Evolutionary conservation across 371 early-diverging fungal species (phyloP).

Genomic region (Actinomortierella ambigua): DNA sequence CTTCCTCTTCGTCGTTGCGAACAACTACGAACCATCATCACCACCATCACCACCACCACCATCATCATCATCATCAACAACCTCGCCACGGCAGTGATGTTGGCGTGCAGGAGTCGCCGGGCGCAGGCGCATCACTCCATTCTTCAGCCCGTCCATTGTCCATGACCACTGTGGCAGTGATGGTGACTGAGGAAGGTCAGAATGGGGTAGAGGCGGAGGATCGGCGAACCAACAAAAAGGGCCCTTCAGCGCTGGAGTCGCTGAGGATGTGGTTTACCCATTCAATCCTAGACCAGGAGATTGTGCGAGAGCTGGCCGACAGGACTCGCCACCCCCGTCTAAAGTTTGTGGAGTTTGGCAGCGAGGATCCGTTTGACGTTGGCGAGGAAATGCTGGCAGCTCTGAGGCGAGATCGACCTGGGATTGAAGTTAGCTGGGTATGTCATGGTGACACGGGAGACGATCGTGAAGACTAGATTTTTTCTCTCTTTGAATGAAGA

Average conservation of each 20-base stretch:
- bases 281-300: conserved; percentile 21
- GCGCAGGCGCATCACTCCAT: no score
- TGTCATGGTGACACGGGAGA: conserved; percentile 22
- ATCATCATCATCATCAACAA: neutral
- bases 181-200: no score
- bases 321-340: conserved; percentile 22
- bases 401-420: conserved; percentile 18
- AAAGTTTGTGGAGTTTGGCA: conserved; percentile 33
- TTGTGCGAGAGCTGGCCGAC: conserved; percentile 19
- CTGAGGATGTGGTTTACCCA: conserved; percentile 36
- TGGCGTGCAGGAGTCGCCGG: no score
- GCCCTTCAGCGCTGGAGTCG: conserved; percentile 26
- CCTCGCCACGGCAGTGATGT: no score
- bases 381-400: conserved; percentile 13
- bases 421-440: conserved; percentile 20
- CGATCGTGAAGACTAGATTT: conserved; percentile 24
- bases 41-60: neutral
- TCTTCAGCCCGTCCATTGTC: no score
- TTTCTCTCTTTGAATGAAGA: no score
- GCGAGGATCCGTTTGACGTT: conserved; percentile 28
- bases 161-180: no score
- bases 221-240: no score
- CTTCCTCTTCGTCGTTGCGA: conserved; percentile 2
- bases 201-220: no score
- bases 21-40: neutral